Conservation (phyloP, 306 rosid genomes). For the Glycine latifolia region DNA sequence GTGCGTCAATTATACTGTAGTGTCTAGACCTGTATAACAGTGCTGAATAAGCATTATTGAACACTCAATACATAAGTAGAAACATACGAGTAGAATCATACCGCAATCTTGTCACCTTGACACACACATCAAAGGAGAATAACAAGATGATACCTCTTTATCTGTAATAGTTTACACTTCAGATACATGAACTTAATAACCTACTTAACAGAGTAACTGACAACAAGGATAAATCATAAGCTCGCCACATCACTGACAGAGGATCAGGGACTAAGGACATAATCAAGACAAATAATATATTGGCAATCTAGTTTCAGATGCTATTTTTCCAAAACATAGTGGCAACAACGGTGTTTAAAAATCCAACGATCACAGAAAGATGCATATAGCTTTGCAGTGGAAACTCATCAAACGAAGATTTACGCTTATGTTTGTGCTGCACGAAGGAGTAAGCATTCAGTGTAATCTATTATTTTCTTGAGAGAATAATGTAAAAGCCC, state of each 20-base stretch:
- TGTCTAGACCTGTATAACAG: conserved; percentile 28
- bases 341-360: conserved; percentile 8
- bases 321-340: conserved; percentile 26
- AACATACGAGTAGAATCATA: conserved; percentile 22
- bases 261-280: conserved; percentile 6
- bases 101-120: conserved; percentile 27
- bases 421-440: background rate
- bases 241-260: conserved; percentile 5
- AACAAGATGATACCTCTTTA: conserved; percentile 6
- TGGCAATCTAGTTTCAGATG: conserved; percentile 1
- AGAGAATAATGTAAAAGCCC: conserved; percentile 13
- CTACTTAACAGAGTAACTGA: conserved; percentile 32
- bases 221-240: conserved; percentile 29
- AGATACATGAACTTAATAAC: conserved; percentile 14
- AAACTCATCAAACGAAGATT: conserved; percentile 33
- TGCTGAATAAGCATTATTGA: background rate
- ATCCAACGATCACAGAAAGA: conserved; percentile 25
- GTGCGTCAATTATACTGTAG: background rate
- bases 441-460: background rate
- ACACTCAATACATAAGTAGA: background rate
- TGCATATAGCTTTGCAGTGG: conserved; percentile 19
- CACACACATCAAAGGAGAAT: conserved; percentile 31
- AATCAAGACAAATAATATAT: conserved; percentile 34
- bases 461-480: background rate
- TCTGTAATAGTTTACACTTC: conserved; percentile 1